Evolutionary conservation across 2,329 filamentous ascomycete genomes (phyloP), one percentile per base, ranked within the genome.

Genomic region (Penicillium sp.): DNA sequence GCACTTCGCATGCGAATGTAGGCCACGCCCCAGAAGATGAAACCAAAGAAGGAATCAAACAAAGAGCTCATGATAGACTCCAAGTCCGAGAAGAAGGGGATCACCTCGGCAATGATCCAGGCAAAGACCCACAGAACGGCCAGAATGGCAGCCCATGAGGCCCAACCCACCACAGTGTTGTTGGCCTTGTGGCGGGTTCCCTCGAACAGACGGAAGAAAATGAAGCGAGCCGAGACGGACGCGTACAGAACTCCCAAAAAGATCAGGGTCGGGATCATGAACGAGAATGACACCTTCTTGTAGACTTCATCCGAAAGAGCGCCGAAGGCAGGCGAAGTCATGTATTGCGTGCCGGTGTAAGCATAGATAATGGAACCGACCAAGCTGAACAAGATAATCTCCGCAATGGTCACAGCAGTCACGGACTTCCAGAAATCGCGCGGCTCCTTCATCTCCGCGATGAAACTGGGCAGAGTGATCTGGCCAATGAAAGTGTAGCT

Each of bases 401-500:
- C 89, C 39, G 84, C 84, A 50, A 94, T 86, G 8, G 90, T 95
- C 46, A 94, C 89, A 2, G 84, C 84, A 80, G 88, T 95, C 1
- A 96, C 78, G 2, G 90, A 87, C 68, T 96, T 96, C 55, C 88
- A 88, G 60, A 96, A 96, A 53, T 96, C 90, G 41, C 78, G 81
- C 1, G 76, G 80, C 32, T 81, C 73, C 59, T 77, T 86, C 90
- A 96, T 96, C 67, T 96, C 90, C 3, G 90, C 89, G 50, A 96
- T 96, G 71, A 96, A 96, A 54, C 86, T 91, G 1, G 90, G 90
- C 10, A 96, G 76, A 0, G 90, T 95, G 56, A 95, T 94, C 63
- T 96, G 90, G 0, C 90, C 90, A 53, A 96, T 95, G 61, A 96
- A 95, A 0, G 90, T 95, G 64, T 95, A 96, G 68, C 83, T 87